These are phyloP conservation scores for Alternaria hordeiaustralica DNA, from an alignment of 2,329 filamentous ascomycete genomes.

Conservation along the genomic window DNA sequence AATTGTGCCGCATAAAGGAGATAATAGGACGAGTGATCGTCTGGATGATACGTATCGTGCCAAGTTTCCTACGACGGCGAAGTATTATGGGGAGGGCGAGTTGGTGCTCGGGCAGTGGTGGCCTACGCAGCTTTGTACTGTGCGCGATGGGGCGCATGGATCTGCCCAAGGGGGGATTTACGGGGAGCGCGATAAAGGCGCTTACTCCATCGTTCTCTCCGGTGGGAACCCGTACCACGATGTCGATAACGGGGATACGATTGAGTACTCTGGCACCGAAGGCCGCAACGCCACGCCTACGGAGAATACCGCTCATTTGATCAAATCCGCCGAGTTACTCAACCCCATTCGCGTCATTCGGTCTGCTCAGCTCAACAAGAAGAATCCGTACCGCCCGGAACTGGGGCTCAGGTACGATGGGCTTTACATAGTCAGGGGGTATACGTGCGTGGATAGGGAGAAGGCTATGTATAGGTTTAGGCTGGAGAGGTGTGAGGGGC, in stretches of 20 bases:
- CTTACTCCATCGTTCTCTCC: conserved; percentile 63
- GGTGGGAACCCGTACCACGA: conserved; percentile 55
- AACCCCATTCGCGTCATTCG: conserved; percentile 60
- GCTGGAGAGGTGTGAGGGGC: conserved; percentile 52
- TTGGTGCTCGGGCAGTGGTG: conserved; percentile 62
- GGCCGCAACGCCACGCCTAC: conserved; percentile 39
- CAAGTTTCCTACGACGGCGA: conserved; percentile 24
- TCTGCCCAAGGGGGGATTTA: conserved; percentile 55
- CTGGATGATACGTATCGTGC: conserved; percentile 32
- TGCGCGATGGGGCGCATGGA: conserved; percentile 63
- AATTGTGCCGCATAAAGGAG: conserved; percentile 36
- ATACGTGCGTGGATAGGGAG: conserved; percentile 48
- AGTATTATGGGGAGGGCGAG: conserved; percentile 49
- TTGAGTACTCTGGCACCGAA: conserved; percentile 62
- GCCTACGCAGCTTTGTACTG: conserved; percentile 58
- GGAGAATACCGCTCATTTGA: conserved; percentile 52
- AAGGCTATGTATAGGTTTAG: conserved; percentile 58
- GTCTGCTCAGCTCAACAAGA: conserved; percentile 47
- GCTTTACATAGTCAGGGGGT: conserved; percentile 56
- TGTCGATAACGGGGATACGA: conserved; percentile 56
- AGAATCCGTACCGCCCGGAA: conserved; percentile 53
- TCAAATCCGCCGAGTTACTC: conserved; percentile 46
- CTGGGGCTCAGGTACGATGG: conserved; percentile 65
- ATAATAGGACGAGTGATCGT: conserved; percentile 32
- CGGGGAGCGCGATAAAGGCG: conserved; percentile 55